A percentile compares a stretch with the other conserved stretches of the same genome.
Evolutionary conservation across 1,139 yeast genomes (phyloP).

Genomic region (Schizosaccharomyces versatilis): DNA sequence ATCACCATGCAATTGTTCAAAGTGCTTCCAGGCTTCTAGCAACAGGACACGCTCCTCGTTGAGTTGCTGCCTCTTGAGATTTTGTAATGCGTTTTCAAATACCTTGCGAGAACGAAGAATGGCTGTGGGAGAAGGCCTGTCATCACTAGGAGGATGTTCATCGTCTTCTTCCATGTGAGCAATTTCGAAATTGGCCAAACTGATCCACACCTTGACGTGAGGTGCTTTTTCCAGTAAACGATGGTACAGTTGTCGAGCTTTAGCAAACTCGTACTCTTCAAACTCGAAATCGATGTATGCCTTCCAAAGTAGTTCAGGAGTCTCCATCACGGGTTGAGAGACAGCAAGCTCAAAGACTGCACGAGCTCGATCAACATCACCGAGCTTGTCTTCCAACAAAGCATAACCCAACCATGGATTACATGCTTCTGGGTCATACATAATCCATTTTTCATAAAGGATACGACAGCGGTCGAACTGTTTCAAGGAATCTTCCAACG

Average conservation of each 20-base stretch:
- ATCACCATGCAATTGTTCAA: conserved; percentile 45
- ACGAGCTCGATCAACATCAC: conserved; percentile 47
- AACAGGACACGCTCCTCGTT: conserved; percentile 31
- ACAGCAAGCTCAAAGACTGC: conserved; percentile 37
- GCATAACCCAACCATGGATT: conserved; percentile 39
- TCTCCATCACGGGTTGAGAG: conserved; percentile 14
- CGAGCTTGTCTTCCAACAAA: conserved; percentile 41
- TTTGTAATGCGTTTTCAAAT: conserved; percentile 33
- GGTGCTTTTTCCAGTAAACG: conserved; percentile 22
- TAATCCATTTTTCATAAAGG: conserved; percentile 47
- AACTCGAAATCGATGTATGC: conserved; percentile 36
- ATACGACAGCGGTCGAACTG: conserved; percentile 62
- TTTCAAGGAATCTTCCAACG: conserved; percentile 28
- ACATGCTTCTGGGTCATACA: conserved; percentile 26
- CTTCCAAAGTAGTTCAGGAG: conserved; percentile 25
- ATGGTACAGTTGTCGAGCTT: conserved; percentile 34
- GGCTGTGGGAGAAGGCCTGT: conserved; percentile 30
- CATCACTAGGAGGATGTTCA: conserved; percentile 20
- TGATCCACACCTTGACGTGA: conserved; percentile 35
- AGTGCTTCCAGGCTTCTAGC: conserved; percentile 41
- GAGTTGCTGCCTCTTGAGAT: conserved; percentile 23
- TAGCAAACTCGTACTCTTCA: conserved; percentile 34
- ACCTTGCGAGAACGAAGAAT: conserved; percentile 20
- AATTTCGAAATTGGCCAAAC: conserved; percentile 27
- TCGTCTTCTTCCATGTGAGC: conserved; percentile 25